phyloP scores from a whole-genome alignment of 495 filamentous ascomycete genomes.

The Talaromyces adpressus region DNA sequence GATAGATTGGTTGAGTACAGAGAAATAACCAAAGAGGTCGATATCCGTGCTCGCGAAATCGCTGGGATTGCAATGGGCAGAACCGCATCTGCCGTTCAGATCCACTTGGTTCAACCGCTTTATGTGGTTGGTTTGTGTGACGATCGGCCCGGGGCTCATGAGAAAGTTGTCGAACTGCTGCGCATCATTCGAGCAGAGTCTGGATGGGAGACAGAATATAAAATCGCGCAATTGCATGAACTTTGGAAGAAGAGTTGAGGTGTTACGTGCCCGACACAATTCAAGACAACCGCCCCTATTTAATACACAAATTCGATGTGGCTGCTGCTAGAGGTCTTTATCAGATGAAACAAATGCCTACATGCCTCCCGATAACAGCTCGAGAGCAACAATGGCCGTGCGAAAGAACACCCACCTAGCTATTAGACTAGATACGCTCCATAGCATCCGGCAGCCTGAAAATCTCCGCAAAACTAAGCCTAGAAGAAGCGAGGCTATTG shows the following conservation, averaged over 20 bases:
- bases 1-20: constrained; percentile 34
- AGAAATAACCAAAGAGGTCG: constrained; percentile 37
- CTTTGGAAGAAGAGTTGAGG: constrained; percentile 18
- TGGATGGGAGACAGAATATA: constrained; percentile 30
- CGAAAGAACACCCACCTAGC: not conserved
- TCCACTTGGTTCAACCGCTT: constrained; percentile 32
- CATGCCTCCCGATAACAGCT: not conserved
- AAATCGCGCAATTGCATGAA: constrained; percentile 24
- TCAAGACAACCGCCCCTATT: not conserved
- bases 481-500: not conserved
- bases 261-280: not conserved
- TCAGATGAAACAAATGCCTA: not conserved
- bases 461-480: not conserved
- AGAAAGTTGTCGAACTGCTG: constrained; percentile 30
- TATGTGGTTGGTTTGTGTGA: constrained; percentile 34
- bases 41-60: constrained; percentile 31
- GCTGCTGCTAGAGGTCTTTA: not conserved
- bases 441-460: not conserved
- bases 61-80: constrained; percentile 32
- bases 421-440: not conserved
- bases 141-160: constrained; percentile 25
- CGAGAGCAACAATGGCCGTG: not conserved
- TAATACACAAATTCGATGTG: not conserved
- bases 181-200: constrained; percentile 32
- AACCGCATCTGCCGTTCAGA: constrained; percentile 26